Conservation (phyloP, 805 yeast species). For the Spathaspora gorwiae region DNA sequence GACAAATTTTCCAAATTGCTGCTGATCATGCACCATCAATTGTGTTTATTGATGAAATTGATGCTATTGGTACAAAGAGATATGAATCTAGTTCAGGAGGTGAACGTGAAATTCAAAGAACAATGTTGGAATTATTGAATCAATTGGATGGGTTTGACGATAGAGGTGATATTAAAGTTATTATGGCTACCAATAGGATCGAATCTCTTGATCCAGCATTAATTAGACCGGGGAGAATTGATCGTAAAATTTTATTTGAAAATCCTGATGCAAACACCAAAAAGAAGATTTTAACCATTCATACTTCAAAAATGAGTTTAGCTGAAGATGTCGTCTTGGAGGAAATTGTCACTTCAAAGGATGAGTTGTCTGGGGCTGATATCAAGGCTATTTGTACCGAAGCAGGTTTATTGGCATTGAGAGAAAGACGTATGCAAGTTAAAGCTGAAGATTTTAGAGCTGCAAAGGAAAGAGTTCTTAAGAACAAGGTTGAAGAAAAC, state of each 20-base stretch:
- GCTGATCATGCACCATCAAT: conserved; percentile 98
- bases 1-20: conserved; percentile 94
- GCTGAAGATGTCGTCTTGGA: conserved; percentile 85
- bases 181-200: conserved; percentile 96
- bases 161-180: conserved; percentile 94
- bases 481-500: conserved; percentile 94
- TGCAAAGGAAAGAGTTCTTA: conserved; percentile 92
- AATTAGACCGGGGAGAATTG: conserved; percentile 96
- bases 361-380: conserved; percentile 95
- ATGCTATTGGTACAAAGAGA: conserved; percentile 98
- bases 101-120: conserved; percentile 95
- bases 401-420: conserved; percentile 90
- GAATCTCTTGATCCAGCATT: conserved; percentile 94
- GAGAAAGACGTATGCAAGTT: conserved; percentile 97
- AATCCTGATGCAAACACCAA: conserved; percentile 92
- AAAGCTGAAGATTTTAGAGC: conserved; percentile 88
- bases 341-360: conserved; percentile 83
- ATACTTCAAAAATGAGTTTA: conserved; percentile 88
- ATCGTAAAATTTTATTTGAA: conserved; percentile 91
- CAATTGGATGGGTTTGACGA: conserved; percentile 97
- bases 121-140: conserved; percentile 92
- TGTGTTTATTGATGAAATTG: conserved; percentile 97
- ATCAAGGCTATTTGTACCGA: conserved; percentile 97
- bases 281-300: conserved; percentile 87
- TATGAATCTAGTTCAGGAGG: conserved; percentile 97